Conservation (phyloP, 306 rosid species). For the Rosa lucieae region DNA sequence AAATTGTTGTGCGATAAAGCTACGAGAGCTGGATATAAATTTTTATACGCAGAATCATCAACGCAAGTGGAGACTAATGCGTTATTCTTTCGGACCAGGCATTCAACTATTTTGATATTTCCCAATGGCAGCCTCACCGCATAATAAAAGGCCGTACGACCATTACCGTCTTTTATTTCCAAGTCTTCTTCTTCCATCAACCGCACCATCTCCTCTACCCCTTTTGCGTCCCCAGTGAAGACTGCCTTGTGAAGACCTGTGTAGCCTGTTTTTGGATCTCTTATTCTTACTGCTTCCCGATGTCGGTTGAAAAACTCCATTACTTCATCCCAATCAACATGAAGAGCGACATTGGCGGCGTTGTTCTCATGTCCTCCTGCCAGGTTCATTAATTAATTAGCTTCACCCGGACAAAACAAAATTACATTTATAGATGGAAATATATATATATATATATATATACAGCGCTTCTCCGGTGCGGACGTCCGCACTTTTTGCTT, state of each 20-base stretch:
- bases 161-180: not conserved
- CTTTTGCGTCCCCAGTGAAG: accelerated
- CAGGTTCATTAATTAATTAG: too few species aligned
- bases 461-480: too few species aligned
- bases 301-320: not conserved
- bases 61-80: not conserved
- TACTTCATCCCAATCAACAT: too few species aligned
- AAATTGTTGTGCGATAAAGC: not conserved
- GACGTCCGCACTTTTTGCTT: too few species aligned
- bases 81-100: not conserved
- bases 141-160: not conserved
- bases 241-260: not conserved
- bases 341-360: too few species aligned
- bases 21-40: not conserved
- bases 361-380: too few species aligned
- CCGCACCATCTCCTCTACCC: not conserved
- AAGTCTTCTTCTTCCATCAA: not conserved
- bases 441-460: too few species aligned
- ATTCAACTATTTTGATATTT: not conserved
- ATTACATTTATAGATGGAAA: too few species aligned
- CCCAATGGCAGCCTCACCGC: too few species aligned
- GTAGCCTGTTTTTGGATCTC: not conserved
- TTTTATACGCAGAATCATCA: too few species aligned
- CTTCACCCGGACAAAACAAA: too few species aligned
- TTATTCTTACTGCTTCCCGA: not conserved